Evolutionary conservation across 2,329 filamentous ascomycete species (phyloP), one percentile per base, ranked within the genome.

Genomic region (Cladophialophora psammophila): DNA sequence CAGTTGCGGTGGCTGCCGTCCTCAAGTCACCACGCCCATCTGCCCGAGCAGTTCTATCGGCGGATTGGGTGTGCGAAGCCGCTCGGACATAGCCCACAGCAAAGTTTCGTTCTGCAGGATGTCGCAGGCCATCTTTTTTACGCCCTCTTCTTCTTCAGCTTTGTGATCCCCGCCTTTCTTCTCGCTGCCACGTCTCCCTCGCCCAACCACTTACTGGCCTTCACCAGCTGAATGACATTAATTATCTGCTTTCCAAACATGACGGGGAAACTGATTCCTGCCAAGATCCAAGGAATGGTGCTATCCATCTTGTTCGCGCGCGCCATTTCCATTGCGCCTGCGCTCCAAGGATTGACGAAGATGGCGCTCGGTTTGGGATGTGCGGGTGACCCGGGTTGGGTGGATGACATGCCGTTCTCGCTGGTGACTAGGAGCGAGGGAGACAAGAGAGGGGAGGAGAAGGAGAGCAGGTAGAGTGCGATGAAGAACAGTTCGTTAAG

Each of bases 401-500:
- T 82, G 71, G 88, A 86, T 63, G 84, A 83, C 53, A 78, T 76
- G 61, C 85, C 82, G 69, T 36, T 50, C 48, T 88, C 83, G 74
- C 88, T 83, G 2, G 68, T 45, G 35, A 69, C 67, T 64, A 90
- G 88, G 60, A 98, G 90, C 65, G 92, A 92, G 1, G 95, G 94
- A 1, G 93, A 95, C 63, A 98, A 88, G 42, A 89, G 87, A 1
- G 94, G 94, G 65, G 92, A 96, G 66, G 92, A 96, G 85, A 99
- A 99, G 75, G 94, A 97, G 67, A 99, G 90, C 62, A 99, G 91
- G 83, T 99, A 99, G 69, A 99, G 88, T 35, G 93, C 94, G 77
- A 99, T 97, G 85, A 99, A 99, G 86, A 97, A 99, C 71, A 94
- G 82, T 81, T 99, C 95, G 80, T 99, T 99, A 72, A 96, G 82